phyloP scores from a whole-genome alignment of 1,284 basidiomycete genomes.

The Vanrija sp. region DNA sequence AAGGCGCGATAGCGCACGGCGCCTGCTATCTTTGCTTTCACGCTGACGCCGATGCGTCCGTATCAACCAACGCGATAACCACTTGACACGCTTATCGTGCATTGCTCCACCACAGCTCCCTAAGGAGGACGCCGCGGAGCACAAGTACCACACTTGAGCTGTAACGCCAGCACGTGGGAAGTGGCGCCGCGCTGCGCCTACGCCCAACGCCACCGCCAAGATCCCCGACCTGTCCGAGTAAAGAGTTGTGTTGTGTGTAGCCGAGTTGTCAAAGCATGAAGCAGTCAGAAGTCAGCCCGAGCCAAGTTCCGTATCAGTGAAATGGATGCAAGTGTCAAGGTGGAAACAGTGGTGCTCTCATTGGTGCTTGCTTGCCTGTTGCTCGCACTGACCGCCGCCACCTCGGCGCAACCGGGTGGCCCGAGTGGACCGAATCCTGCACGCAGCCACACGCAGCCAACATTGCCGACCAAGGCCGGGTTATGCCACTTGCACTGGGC shows the following conservation, averaged over 20 bases:
- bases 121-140: slow-evolving; percentile 6
- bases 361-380: no score
- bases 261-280: not conserved
- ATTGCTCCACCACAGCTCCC: slow-evolving; percentile 6
- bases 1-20: not conserved
- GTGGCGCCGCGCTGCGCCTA: not conserved
- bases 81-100: slow-evolving; percentile 1
- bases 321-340: no score
- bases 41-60: not conserved
- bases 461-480: no score
- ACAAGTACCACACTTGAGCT: slow-evolving; percentile 19
- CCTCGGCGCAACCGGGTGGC: no score
- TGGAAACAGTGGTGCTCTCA: no score
- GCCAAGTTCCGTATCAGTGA: no score
- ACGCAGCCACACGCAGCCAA: no score
- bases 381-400: no score
- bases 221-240: no score
- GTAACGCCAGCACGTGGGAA: not conserved
- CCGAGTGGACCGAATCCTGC: no score
- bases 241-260: no score
- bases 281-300: not conserved
- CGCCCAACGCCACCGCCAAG: not conserved
- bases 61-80: not conserved
- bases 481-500: no score
- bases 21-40: not conserved